phyloP scores from a whole-genome alignment of 176 grass and related monocot species.

The Rhynchospora tenuis region DNA sequence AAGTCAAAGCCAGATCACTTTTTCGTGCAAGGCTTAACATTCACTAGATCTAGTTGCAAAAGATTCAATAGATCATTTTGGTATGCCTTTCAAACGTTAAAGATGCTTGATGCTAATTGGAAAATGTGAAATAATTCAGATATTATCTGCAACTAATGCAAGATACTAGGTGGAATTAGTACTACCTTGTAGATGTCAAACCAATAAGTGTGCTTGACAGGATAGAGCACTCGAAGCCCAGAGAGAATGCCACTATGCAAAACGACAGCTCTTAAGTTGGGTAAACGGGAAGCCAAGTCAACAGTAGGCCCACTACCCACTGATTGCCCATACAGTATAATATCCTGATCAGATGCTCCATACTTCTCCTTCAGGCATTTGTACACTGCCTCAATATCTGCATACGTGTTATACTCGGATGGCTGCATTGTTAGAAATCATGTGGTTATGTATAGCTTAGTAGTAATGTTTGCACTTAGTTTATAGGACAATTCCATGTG shows the following conservation, averaged over 20 bases:
- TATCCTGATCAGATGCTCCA: constrained; percentile 60
- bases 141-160: not conserved
- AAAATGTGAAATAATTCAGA: not conserved
- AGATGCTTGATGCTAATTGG: not conserved
- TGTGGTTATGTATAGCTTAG: not conserved
- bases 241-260: constrained; percentile 87
- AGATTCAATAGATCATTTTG: not conserved
- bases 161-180: not conserved
- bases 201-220: constrained; percentile 72
- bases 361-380: constrained; percentile 88
- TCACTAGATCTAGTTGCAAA: not conserved
- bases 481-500: not conserved
- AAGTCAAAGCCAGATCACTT: not conserved
- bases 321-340: constrained; percentile 85
- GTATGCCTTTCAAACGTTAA: not conserved
- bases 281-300: constrained; percentile 77
- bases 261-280: constrained; percentile 78
- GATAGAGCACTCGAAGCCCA: constrained; percentile 82
- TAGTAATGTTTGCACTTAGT: not conserved
- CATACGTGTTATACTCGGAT: constrained; percentile 92
- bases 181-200: constrained; percentile 97
- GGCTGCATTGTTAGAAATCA: constrained; percentile 41
- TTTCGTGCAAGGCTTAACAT: not conserved
- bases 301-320: constrained; percentile 91
- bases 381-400: constrained; percentile 92